Evolutionary conservation across 192 early-diverging fungal genomes (phyloP).

Genomic region (Rhizophagus clarus): DNA sequence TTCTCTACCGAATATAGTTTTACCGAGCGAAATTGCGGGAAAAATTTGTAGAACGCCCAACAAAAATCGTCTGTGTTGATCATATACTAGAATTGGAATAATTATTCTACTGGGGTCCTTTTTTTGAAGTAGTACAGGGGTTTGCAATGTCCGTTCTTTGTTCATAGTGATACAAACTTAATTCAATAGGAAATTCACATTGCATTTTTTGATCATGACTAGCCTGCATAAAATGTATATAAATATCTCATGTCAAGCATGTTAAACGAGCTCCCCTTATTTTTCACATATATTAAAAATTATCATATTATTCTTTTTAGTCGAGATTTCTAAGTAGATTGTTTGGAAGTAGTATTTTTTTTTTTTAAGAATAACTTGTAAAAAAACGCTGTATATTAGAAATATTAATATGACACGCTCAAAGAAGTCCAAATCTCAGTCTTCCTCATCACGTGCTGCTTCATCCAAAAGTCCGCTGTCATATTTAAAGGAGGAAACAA

Average conservation of each 20-base stretch:
- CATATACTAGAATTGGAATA: neutral
- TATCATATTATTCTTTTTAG: no score
- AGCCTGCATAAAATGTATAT: neutral
- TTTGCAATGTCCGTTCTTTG: neutral
- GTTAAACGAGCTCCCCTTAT: neutral
- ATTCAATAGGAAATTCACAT: neutral
- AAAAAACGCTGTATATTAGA: neutral
- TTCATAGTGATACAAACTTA: neutral
- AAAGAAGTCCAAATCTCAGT: neutral
- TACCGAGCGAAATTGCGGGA: no score
- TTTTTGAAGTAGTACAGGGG: neutral
- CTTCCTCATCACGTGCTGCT: slow-evolving; percentile 6
- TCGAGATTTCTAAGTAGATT: neutral
- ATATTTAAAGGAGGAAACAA: neutral
- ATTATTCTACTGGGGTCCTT: neutral
- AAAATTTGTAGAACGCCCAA: no score
- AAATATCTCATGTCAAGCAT: no score
- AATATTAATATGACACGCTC: neutral
- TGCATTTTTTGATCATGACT: neutral
- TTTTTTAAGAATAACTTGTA: neutral
- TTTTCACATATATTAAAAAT: no score
- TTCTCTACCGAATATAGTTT: no score
- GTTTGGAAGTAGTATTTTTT: neutral
- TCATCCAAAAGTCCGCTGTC: neutral
- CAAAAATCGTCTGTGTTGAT: neutral